phyloP scores from a whole-genome alignment of 345 rosid genomes.

The Stellera chamaejasme region DNA sequence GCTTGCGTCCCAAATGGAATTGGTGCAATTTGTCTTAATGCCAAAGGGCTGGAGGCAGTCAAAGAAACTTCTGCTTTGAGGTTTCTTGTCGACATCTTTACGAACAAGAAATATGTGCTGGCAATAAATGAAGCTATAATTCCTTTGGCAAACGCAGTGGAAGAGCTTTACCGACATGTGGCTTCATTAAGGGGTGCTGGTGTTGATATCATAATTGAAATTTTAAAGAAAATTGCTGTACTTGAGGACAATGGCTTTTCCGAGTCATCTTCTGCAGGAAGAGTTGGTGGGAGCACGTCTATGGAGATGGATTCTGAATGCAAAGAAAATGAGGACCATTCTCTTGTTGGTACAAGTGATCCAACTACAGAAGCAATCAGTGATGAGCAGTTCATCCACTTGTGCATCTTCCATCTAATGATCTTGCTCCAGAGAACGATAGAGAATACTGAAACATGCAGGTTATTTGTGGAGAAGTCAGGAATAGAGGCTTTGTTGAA shows the following conservation, averaged over 20 bases:
- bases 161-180: slow-evolving; percentile 94
- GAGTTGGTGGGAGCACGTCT: slow-evolving; percentile 42
- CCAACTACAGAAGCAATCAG: slow-evolving; percentile 39
- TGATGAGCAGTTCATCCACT: slow-evolving; percentile 80
- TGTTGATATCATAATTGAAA: slow-evolving; percentile 85
- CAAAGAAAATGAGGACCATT: slow-evolving; percentile 40
- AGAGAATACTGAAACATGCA: slow-evolving; percentile 91
- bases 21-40: slow-evolving; percentile 91
- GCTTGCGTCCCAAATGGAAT: slow-evolving; percentile 91
- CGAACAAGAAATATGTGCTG: slow-evolving; percentile 77
- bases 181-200: slow-evolving; percentile 74
- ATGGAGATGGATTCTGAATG: slow-evolving; percentile 90
- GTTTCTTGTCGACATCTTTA: slow-evolving; percentile 76
- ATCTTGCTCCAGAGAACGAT: slow-evolving; percentile 88
- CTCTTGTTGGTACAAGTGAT: slow-evolving; percentile 40
- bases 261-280: slow-evolving; percentile 36
- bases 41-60: slow-evolving; percentile 86
- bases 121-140: slow-evolving; percentile 94
- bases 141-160: slow-evolving; percentile 91
- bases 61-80: slow-evolving; percentile 73
- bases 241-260: slow-evolving; percentile 38
- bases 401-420: slow-evolving; percentile 88
- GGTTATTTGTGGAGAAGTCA: slow-evolving; percentile 88
- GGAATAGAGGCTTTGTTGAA: slow-evolving; percentile 88
- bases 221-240: slow-evolving; percentile 69